Base-by-base conservation (phyloP, 306 rosid genomes). In the Dryas octopetala region DNA sequence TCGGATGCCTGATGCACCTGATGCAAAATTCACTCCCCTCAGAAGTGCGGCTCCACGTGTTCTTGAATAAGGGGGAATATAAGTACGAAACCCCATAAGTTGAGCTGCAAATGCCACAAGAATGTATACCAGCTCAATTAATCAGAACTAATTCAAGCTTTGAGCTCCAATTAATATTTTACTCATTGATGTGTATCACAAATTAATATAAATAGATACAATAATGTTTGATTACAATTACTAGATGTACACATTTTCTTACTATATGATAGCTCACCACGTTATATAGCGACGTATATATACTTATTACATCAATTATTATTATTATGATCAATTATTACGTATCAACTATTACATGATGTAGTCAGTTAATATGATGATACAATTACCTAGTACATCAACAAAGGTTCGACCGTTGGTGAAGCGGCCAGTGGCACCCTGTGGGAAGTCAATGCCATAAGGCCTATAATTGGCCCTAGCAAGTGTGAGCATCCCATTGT, bases 401-500 rank as follows among this genome's bases (percentile, higher is more conserved):
- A 94, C 98, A 19, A 80, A 90, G 50, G 98, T 94, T 68, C 94
- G 85, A 13, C 98, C 97, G 58, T 94, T 94, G 76, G 98, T 94
- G 86, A 94, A 94, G 43, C 98, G 96, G 14, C 98, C 98, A 44
- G 93, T 94, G 57, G 91, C 16, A 23, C 96, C 98, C 5, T 10
- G 86, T 23, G 96, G 97, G 74, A 94, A 94, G 85, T 91, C 97
- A 45, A 90, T 60, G 75, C 97, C 96, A 49, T 91, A 91, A 68
- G 98, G 98, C 82, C 91, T 82, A 70, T 91, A 94, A 46, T 94
- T 94, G 23, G 98, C 98, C 70, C 96, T 91, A 10, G 98, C 85
- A 63, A 94, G 96, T 1, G 96, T 80, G 47, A 88, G 23, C 0
- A 94, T 77, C 1, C 81, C 66, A 76, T 94, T 89, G 80, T 94